Base-by-base conservation (phyloP, 1,284 basidiomycete species). In the Sanghuangporus baumii region DNA sequence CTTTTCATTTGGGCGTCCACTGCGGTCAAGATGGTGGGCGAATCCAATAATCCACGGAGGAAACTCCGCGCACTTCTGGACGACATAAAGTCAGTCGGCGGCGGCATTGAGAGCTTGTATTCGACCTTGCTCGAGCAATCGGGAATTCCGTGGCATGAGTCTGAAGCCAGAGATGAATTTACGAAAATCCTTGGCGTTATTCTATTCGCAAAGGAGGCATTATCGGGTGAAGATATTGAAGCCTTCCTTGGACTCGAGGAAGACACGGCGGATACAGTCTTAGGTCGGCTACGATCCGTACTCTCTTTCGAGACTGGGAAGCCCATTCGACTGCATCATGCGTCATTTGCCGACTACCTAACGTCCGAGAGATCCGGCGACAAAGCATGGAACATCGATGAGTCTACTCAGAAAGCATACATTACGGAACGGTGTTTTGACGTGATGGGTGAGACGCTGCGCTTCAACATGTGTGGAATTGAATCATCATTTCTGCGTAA, bases 1-100 rank as follows among this genome's bases (percentile, higher is more conserved):
- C 40, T 60, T n/a, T 60, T 60, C 31, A 50, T 52, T 4, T 60
- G 58, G 58, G 48, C 48, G 1, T 50, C 34, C 1, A 60, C 58
- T 11, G 58, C 48, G 8, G 58, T 60, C 18, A 38, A 55, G 26
- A 54, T 60, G 34, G 47, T 60, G 1, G 11, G 6, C 8, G n/a
- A n/a, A 6, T 6, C 8, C 11, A 1, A 2, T 43, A 23, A 34
- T 46, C 20, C n/a, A 1, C 2, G 16, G 1, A 3, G 20, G 43
- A 20, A 46, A n/a, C 43, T 46, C n/a, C 16, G 9, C 1, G 1
- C 2, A 8, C 43, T 46, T 2, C 43, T 46, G 9, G 9, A 11
- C 1, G 20, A 46, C 16, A n/a, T 46, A 1, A 3, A 18, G 16
- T 11, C 43, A 18, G 43, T 46, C 9, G n/a, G 43, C 5, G 43